Evolutionary conservation across 768 basidiomycete genomes (phyloP).

Genomic region (Serendipita sp.): DNA sequence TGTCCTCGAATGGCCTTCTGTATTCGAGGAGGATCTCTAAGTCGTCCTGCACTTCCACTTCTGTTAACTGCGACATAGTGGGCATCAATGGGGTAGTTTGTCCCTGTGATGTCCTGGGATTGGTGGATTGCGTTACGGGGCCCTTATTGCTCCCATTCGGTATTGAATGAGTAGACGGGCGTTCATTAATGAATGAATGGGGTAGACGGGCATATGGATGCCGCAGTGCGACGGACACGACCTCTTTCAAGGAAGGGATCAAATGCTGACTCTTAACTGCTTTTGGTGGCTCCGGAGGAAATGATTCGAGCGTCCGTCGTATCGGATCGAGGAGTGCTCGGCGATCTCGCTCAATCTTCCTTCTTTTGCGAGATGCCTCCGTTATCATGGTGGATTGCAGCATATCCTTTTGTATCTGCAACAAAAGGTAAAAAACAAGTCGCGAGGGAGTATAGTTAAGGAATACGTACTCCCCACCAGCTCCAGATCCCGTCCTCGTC

Average conservation of each 20-base stretch:
- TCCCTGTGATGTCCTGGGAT: not conserved
- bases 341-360: conserved; percentile 73
- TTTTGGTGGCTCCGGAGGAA: not conserved
- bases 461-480: conserved; percentile 65
- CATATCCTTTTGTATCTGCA: conserved; percentile 56
- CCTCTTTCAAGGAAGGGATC: not conserved
- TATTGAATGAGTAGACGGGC: not conserved
- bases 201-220: conserved; percentile 2
- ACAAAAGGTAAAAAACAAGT: conserved; percentile 5
- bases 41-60: conserved; percentile 4
- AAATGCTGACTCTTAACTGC: not conserved
- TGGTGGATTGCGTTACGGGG: not conserved
- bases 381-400: conserved; percentile 79
- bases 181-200: not conserved
- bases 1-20: not conserved
- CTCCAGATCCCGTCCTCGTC: conserved; percentile 74
- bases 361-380: conserved; percentile 72
- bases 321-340: conserved; percentile 61
- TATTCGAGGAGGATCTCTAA: conserved; percentile 7
- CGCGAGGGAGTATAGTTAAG: not conserved
- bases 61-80: conserved; percentile 4
- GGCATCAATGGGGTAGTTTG: not conserved
- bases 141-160: not conserved
- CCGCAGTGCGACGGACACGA: not conserved
- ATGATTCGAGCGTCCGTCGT: conserved; percentile 31